These are phyloP conservation scores for Acorus calamus DNA, from an alignment of 106 monocot genomes.

Conservation along the genomic window DNA sequence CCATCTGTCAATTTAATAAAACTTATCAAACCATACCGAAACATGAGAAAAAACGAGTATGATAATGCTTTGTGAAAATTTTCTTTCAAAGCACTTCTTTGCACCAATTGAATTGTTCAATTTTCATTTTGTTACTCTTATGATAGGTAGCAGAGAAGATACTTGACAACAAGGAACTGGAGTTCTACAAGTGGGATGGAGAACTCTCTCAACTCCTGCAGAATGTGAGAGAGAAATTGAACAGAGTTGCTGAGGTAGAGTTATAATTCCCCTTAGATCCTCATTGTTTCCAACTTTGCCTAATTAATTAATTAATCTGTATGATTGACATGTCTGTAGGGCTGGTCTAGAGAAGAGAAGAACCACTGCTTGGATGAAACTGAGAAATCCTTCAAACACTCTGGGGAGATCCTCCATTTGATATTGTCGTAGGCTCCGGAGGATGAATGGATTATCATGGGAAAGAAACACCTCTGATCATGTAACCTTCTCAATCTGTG, in stretches of 20 bases:
- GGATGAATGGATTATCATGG: no score
- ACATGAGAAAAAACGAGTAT: no score
- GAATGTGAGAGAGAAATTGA: slow-evolving; percentile 80
- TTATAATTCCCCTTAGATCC: neutral
- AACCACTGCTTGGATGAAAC: slow-evolving; percentile 91
- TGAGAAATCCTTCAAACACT: slow-evolving; percentile 77
- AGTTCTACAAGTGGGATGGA: slow-evolving; percentile 98
- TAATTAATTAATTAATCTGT: neutral
- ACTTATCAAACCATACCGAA: no score
- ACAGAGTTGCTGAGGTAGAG: slow-evolving; percentile 66
- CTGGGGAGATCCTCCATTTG: slow-evolving; percentile 69
- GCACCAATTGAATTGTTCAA: no score
- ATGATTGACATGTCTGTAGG: slow-evolving; percentile 21
- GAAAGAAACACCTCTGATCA: no score
- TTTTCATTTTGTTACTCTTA: neutral
- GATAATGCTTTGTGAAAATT: no score
- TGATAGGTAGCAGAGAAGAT: slow-evolving; percentile 80
- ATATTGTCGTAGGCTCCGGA: slow-evolving; percentile 36
- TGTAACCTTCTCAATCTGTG: no score
- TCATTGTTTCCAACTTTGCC: neutral
- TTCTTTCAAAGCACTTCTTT: no score
- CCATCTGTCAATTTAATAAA: no score
- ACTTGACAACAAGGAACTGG: slow-evolving; percentile 66
- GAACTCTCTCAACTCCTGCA: slow-evolving; percentile 70
- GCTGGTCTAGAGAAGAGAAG: slow-evolving; percentile 95